Evolutionary conservation across 768 basidiomycete species (phyloP).

Genomic region (Hericium erinaceus): DNA sequence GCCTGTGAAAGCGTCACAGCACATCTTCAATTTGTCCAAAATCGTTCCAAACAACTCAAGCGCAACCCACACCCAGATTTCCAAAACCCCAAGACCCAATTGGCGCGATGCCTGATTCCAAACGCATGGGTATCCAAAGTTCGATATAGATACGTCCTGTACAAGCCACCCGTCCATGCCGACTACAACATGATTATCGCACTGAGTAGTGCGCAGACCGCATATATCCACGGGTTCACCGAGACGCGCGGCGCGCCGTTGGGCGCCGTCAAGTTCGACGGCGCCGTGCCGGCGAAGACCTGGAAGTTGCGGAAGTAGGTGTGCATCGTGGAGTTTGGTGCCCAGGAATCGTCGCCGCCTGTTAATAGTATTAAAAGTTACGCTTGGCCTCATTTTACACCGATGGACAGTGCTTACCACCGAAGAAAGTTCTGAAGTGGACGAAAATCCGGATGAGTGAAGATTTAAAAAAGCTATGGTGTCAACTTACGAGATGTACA

Average conservation of each 20-base stretch:
- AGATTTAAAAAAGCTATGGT: not conserved
- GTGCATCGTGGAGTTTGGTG: conserved; percentile 54
- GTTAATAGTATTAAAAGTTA: conserved; percentile 1
- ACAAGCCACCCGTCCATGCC: too few relatives aligned
- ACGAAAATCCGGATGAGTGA: not conserved
- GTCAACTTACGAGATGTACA: conserved; percentile 56
- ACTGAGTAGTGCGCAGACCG: too few relatives aligned
- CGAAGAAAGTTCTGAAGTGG: conserved; percentile 69
- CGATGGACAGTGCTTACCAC: conserved; percentile 33
- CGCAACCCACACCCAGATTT: too few relatives aligned
- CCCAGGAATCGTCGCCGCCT: conserved; percentile 65
- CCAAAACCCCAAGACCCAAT: too few relatives aligned
- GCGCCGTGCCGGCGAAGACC: conserved; percentile 28
- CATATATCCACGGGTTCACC: too few relatives aligned
- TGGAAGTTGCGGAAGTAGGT: conserved; percentile 72
- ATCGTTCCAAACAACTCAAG: too few relatives aligned
- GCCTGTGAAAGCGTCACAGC: too few relatives aligned
- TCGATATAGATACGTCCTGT: too few relatives aligned
- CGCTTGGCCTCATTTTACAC: conserved; percentile 4
- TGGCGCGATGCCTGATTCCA: too few relatives aligned
- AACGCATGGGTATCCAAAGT: too few relatives aligned
- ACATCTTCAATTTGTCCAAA: too few relatives aligned
- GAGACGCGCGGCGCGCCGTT: not conserved
- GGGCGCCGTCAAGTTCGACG: conserved; percentile 6
- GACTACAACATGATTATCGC: too few relatives aligned